A percentile compares a stretch with the other conserved stretches of the same genome.
Evolutionary conservation across 345 rosid species (phyloP).

Genomic region (Zanthoxylum bungeanum): DNA sequence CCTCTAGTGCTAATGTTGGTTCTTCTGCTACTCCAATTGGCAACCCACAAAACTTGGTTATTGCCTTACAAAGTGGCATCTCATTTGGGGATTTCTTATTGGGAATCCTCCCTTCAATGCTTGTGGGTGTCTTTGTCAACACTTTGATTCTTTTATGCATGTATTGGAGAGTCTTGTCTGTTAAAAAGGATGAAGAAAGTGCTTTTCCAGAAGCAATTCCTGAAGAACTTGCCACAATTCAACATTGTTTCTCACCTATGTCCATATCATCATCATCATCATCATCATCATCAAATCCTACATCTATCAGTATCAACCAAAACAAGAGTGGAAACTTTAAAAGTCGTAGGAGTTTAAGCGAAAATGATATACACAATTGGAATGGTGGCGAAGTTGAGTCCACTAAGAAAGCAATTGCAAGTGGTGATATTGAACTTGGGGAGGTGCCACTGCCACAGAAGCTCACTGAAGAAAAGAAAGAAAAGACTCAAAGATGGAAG

Average conservation of each 20-base stretch:
- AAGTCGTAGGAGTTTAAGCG: not conserved
- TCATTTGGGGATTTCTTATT: not conserved
- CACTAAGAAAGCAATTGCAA: not conserved
- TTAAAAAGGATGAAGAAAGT: not conserved
- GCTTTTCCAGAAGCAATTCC: not conserved
- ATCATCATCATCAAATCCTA: too few relatives aligned
- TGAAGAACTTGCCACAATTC: not conserved
- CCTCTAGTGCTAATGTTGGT: constrained; percentile 1
- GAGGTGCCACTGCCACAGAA: not conserved
- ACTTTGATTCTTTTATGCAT: not conserved
- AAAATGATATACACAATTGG: not conserved
- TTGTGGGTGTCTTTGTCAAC: constrained; percentile 7
- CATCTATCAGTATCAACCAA: not conserved
- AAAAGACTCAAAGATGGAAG: not conserved
- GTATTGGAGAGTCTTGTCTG: not conserved
- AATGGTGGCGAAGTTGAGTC: not conserved
- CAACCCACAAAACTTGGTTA: constrained; percentile 14
- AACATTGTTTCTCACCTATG: not conserved
- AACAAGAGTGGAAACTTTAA: not conserved
- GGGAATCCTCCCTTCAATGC: constrained; percentile 4
- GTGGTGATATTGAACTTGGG: not conserved
- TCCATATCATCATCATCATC: too few relatives aligned
- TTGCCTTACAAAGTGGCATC: constrained; percentile 1
- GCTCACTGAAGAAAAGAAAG: not conserved
- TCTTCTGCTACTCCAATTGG: constrained; percentile 14